A percentile compares a stretch with the other conserved stretches of the same genome.
Conservation (phyloP, 139 green algal species). For the Chlorella sp. region DNA sequence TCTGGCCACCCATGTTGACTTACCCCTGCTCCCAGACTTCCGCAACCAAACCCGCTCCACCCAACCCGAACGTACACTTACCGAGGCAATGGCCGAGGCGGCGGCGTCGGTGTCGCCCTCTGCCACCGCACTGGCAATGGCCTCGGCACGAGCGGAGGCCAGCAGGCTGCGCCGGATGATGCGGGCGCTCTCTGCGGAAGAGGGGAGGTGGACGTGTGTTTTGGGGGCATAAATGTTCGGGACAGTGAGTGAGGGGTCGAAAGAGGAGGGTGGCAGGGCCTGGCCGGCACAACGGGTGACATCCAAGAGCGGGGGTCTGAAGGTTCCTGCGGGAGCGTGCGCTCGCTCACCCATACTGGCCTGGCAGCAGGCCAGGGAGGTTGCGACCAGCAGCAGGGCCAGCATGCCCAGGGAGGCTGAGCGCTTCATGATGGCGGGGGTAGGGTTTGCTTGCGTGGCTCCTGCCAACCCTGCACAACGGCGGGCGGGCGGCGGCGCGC, state of each 20-base stretch:
- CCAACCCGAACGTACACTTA: not conserved
- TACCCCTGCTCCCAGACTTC: not conserved
- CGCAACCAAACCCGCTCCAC: not conserved
- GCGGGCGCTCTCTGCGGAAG: not conserved
- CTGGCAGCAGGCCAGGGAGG: not conserved
- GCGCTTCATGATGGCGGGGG: not conserved
- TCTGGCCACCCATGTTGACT: too few species aligned
- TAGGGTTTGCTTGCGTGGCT: not conserved
- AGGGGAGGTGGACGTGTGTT: too few species aligned
- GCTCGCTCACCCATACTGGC: too few species aligned
- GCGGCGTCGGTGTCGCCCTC: not conserved
- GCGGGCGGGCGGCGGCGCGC: not conserved
- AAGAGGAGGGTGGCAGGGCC: not conserved
- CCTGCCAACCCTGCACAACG: too few species aligned
- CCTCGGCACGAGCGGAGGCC: not conserved
- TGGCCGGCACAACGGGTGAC: not conserved
- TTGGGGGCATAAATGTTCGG: too few species aligned
- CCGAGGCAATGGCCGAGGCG: not conserved
- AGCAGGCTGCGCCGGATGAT: not conserved
- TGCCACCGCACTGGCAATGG: not conserved
- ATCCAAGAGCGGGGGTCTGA: not conserved
- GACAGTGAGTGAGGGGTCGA: not conserved
- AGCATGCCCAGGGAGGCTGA: not conserved
- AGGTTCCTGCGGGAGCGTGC: not conserved
- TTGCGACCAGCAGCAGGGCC: not conserved